Evolutionary conservation across 768 basidiomycete species (phyloP).

Genomic region (Russula sp.): DNA sequence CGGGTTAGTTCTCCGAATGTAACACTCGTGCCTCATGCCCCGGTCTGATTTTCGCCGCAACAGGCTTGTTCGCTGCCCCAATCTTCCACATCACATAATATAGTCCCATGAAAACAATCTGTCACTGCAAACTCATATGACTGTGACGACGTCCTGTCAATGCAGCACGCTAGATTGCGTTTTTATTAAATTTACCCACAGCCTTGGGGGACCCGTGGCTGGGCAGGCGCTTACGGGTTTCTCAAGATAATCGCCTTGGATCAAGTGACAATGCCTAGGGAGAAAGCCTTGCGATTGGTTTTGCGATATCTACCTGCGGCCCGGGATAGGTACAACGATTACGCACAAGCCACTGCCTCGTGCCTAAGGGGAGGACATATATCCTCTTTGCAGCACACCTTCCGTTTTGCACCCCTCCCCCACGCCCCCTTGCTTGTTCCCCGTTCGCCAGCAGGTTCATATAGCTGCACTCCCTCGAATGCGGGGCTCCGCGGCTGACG

Average conservation of each 20-base stretch:
- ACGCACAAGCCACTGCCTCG: conserved; percentile 28
- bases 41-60: conserved; percentile 9
- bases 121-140: not conserved
- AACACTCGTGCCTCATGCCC: conserved; percentile 14
- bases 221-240: conserved; percentile 3
- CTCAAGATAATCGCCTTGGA: conserved; percentile 24
- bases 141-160: not conserved
- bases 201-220: conserved; percentile 3
- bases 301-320: conserved; percentile 9
- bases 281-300: conserved; percentile 22
- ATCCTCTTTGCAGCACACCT: conserved; percentile 8
- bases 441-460: conserved; percentile 27
- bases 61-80: not conserved
- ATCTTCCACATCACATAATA: not conserved
- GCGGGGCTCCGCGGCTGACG: conserved; percentile 27
- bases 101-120: conserved; percentile 1
- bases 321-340: conserved; percentile 25
- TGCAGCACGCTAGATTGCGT: not conserved
- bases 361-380: conserved; percentile 30
- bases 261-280: conserved; percentile 28
- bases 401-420: conserved; percentile 11
- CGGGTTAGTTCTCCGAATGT: conserved; percentile 11
- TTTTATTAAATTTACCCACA: conserved; percentile 2
- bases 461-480: conserved; percentile 27
- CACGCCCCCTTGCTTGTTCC: conserved; percentile 17